Base-by-base conservation (phyloP, 768 basidiomycete species). In the Boletus tomentosulus region DNA sequence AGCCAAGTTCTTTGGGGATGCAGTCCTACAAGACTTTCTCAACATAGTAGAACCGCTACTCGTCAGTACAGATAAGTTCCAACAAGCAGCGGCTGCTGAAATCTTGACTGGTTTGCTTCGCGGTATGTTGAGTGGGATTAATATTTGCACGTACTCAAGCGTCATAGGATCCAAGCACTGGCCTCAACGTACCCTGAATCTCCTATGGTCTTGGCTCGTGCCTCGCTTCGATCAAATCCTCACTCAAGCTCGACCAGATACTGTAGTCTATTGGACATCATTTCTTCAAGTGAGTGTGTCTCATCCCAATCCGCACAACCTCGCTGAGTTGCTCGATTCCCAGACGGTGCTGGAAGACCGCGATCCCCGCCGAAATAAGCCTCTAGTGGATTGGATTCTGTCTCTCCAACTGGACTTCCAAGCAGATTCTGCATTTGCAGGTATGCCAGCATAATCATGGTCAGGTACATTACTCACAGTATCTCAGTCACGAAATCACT, bases 361-460 rank as follows among this genome's bases (percentile, higher is more conserved):
- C 25, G 93, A 97, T 72, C 91, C 90, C 38, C 85, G 93, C 24
- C 81, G 93, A 22, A 84, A 81, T 58, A 72, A 82, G 54, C 79
- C 82, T 11, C 65, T 97, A 37, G 76, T 93, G 19, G 79, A 89
- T 57, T 95, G 89, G 83, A 82, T 93, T 53, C 64, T 88, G 31
- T 74, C 80, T 19, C 76, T 92, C 3, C 86, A 88, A 2, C 73
- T 92, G 5, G 93, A 97, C 58, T 91, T 95, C 67, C 79, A 81
- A 34, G 82, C 85, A 44, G 89, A 90, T 58, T 96, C 92, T 28
- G 89, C 91, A 3, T 97, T 97, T 67, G 81, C 86, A 58, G 86
- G 92, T 89, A 72, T 65, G 82, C 74, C 33, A 19, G 31, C 35
- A 31, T 39, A 39, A 57, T 19, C 45, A 19, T 22, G 39, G 15